Percentiles rank a stretch among this genome's conserved stretches.
phyloP scores from a whole-genome alignment of 768 basidiomycete species.

The Tylopilus cervinicoccineus region DNA sequence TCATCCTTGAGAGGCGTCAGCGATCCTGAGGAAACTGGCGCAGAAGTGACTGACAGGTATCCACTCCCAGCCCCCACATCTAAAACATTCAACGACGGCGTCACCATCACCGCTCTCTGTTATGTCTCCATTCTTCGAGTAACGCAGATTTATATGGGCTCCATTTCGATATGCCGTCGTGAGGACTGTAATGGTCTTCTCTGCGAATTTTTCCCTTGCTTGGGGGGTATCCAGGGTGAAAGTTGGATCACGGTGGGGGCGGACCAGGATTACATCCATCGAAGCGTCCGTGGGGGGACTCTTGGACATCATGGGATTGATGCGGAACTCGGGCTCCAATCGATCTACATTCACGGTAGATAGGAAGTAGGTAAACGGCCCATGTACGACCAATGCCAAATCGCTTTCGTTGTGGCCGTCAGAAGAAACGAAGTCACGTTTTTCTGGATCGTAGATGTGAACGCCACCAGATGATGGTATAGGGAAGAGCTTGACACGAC shows the following conservation, averaged over 20 bases:
- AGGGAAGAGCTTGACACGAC: constrained; percentile 55
- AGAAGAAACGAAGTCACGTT: constrained; percentile 45
- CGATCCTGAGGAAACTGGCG: constrained; percentile 2
- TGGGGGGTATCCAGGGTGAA: constrained; percentile 39
- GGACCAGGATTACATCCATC: constrained; percentile 73
- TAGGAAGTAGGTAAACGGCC: constrained; percentile 86
- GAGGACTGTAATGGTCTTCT: constrained; percentile 52
- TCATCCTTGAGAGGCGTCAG: constrained; percentile 43
- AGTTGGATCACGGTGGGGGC: constrained; percentile 62
- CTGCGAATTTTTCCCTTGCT: constrained; percentile 46
- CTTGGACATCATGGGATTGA: constrained; percentile 57
- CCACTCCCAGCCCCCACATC: constrained; percentile 86
- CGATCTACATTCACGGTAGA: constrained; percentile 81
- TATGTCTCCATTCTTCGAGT: constrained; percentile 42
- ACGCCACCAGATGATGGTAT: constrained; percentile 37
- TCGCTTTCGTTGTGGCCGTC: constrained; percentile 31
- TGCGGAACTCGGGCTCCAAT: constrained; percentile 77
- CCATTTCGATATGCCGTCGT: constrained; percentile 77
- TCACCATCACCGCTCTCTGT: constrained; percentile 42
- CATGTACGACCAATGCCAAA: constrained; percentile 48
- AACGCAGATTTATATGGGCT: constrained; percentile 59
- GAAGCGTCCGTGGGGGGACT: constrained; percentile 43
- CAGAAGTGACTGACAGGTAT: constrained; percentile 53
- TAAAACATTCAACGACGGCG: constrained; percentile 69
- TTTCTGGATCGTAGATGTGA: constrained; percentile 56